These are phyloP conservation scores for Quercus phellos DNA, from an alignment of 331 rosid genomes.

Conservation along the genomic window DNA sequence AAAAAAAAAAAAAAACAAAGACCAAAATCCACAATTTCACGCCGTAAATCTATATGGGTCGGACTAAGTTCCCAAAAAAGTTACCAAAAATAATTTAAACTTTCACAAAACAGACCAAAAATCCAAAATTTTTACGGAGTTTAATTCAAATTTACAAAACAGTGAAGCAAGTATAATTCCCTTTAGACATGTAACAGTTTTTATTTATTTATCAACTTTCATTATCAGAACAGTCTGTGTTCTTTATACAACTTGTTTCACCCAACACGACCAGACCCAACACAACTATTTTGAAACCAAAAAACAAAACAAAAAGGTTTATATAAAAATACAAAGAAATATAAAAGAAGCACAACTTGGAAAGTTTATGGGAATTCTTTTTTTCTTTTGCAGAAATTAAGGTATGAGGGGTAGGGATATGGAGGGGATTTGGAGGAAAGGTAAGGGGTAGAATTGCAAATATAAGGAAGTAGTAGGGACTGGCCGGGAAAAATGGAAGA, in stretches of 20 bases:
- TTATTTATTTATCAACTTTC: no score
- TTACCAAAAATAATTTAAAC: background rate
- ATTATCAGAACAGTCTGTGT: no score
- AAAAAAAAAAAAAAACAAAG: background rate
- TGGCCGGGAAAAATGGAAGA: slow-evolving; percentile 2
- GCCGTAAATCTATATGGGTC: background rate
- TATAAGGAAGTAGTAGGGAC: background rate
- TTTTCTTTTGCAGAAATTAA: background rate
- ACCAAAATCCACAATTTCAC: background rate
- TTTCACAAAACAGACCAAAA: background rate
- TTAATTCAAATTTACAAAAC: background rate
- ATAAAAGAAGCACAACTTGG: background rate
- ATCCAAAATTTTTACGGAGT: background rate
- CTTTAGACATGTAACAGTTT: no score
- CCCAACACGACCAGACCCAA: background rate
- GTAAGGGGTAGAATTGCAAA: slow-evolving; percentile 8
- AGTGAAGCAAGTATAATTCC: background rate
- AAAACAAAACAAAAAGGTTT: background rate
- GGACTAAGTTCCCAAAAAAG: background rate
- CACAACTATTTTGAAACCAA: background rate
- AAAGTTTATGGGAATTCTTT: background rate
- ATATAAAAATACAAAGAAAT: background rate
- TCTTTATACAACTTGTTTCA: background rate
- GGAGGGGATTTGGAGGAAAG: background rate
- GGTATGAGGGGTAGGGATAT: background rate